Evolutionary conservation across 345 rosid species (phyloP).

Genomic region (Citrus glauca): DNA sequence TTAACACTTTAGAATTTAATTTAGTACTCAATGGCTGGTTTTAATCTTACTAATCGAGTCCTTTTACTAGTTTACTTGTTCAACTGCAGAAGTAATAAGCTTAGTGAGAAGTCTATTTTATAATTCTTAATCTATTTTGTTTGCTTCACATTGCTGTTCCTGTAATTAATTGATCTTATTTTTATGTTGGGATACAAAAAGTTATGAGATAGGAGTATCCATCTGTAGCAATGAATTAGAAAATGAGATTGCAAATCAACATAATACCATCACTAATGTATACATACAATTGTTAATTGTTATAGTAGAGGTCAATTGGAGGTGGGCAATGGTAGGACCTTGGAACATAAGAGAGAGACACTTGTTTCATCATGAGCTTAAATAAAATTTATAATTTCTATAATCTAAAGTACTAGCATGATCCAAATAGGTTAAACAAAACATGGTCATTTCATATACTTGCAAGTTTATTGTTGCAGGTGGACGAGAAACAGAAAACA

Average conservation of each 20-base stretch:
- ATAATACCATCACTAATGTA: not conserved
- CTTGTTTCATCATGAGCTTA: not conserved
- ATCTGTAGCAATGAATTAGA: not conserved
- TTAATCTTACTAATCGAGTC: not conserved
- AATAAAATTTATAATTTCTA: not conserved
- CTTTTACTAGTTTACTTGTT: not conserved
- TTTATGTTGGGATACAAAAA: not conserved
- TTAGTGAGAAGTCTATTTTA: not conserved
- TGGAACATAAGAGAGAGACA: not conserved
- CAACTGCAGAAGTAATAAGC: not conserved
- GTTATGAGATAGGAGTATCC: not conserved
- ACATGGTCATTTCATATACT: slow-evolving; percentile 6
- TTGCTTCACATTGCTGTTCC: not conserved
- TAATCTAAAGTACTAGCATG: not conserved
- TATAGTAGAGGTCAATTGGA: not conserved
- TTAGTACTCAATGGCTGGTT: not conserved
- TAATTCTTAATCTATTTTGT: not conserved
- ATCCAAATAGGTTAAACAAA: slow-evolving; percentile 1
- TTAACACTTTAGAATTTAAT: not conserved
- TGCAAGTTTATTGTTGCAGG: slow-evolving; percentile 43
- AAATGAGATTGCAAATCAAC: not conserved
- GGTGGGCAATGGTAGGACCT: not conserved
- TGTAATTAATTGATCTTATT: not conserved
- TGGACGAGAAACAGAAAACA: slow-evolving; percentile 92
- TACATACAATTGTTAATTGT: not conserved